These are phyloP conservation scores for Eutrema japonicum DNA, from an alignment of 345 rosid species.

Conservation along the genomic window DNA sequence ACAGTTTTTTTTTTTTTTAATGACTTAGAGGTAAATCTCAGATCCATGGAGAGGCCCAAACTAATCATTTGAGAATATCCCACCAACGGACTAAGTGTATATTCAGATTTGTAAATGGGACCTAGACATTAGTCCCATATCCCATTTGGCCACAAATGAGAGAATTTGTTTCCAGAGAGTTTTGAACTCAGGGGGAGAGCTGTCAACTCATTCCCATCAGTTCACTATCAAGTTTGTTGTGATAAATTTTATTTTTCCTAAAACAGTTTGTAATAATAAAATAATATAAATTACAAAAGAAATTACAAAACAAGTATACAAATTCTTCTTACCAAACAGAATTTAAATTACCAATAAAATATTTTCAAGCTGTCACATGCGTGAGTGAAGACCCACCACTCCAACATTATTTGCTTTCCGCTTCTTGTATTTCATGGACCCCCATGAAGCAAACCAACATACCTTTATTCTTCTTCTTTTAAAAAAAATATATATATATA, in stretches of 20 bases:
- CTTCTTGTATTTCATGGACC: conserved; percentile 39
- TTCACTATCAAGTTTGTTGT: conserved; percentile 10
- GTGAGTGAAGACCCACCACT: conserved; percentile 47
- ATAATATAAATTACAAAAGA: neutral
- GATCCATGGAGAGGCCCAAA: no score
- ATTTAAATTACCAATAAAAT: neutral
- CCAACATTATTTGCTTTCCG: conserved; percentile 38
- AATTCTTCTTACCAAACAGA: neutral
- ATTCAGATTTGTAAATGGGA: no score
- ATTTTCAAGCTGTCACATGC: conserved; percentile 31
- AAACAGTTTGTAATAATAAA: neutral
- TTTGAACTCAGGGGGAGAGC: no score
- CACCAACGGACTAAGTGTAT: no score
- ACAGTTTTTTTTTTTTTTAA: no score
- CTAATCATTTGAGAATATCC: no score
- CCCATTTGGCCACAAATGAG: no score
- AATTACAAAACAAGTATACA: neutral
- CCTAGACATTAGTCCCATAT: no score
- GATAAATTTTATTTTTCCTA: neutral
- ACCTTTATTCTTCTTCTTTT: conserved; percentile 21
- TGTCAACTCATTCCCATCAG: no score
- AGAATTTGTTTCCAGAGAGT: no score
- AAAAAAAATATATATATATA: neutral
- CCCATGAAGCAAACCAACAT: conserved; percentile 43
- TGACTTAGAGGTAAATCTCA: no score